Evolutionary conservation across 2,329 filamentous ascomycete species (phyloP).

Genomic region (Curvularia spicifera): DNA sequence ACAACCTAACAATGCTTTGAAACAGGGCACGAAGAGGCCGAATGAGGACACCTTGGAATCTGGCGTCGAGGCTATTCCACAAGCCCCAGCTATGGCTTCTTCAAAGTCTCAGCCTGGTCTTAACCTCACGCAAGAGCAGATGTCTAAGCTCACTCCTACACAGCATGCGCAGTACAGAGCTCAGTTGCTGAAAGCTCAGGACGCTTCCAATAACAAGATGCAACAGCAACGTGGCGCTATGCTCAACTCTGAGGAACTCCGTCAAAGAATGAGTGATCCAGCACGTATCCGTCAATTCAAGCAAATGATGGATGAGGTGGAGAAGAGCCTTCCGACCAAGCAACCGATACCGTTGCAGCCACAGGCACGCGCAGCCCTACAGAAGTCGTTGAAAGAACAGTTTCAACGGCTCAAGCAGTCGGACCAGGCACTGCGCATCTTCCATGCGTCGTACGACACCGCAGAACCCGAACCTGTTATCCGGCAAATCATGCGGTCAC

Average conservation of each 20-base stretch:
- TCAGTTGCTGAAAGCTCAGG: slow-evolving; percentile 45
- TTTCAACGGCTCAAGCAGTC: slow-evolving; percentile 36
- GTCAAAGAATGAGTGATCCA: slow-evolving; percentile 36
- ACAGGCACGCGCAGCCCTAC: slow-evolving; percentile 34
- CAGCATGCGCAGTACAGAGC: slow-evolving; percentile 44
- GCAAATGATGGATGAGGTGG: slow-evolving; percentile 38
- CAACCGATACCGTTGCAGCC: slow-evolving; percentile 32
- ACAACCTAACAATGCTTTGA: slow-evolving; percentile 21
- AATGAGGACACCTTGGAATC: slow-evolving; percentile 53
- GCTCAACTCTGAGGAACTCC: slow-evolving; percentile 33
- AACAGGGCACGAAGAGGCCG: slow-evolving; percentile 46
- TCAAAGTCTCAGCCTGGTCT: slow-evolving; percentile 41
- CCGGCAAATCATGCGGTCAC: slow-evolving; percentile 35
- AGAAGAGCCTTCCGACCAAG: slow-evolving; percentile 32
- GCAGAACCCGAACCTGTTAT: slow-evolving; percentile 35
- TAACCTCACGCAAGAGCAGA: slow-evolving; percentile 44
- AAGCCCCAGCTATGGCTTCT: slow-evolving; percentile 46
- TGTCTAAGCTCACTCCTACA: slow-evolving; percentile 41
- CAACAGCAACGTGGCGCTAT: slow-evolving; percentile 34
- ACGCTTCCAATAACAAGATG: slow-evolving; percentile 40
- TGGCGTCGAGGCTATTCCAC: slow-evolving; percentile 42
- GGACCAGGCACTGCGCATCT: slow-evolving; percentile 42
- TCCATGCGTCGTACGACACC: slow-evolving; percentile 36
- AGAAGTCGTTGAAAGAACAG: slow-evolving; percentile 38
- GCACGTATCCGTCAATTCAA: slow-evolving; percentile 36